Base-by-base conservation (phyloP, 2,329 filamentous ascomycete genomes). In the Ambrosiella beaveri region DNA sequence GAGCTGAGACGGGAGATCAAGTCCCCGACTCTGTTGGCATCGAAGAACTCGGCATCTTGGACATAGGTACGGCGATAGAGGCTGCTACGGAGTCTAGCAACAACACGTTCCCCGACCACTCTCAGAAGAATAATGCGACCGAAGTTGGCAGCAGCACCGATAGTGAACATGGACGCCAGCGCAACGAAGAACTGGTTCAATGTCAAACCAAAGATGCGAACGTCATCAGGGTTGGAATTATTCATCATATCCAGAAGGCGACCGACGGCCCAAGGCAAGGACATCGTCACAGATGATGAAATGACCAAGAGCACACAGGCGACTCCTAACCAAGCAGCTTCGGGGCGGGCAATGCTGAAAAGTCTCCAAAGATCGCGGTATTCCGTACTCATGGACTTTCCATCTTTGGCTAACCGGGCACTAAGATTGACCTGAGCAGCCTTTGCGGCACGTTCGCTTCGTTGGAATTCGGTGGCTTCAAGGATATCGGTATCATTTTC, bases 11-110 rank as follows among this genome's bases (percentile, higher is more conserved):
- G 85, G 41, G 91, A 97, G 66, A 98, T 96, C 64, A 98, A 74
- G 68, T 98, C 93, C 68, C 93, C 93, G 35, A 96, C 90, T 35
- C 93, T 81, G 71, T 98, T 98, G 44, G 93, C 93, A 68, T 98
- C 93, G 67, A 98, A 98, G 73, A 98, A 98, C 66, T 97, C 93
- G 60, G 93, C 93, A 69, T 98, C 93, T 69, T 98, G 93, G n/a
- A 93, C 79, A 65, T 94, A 95, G 0, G 93, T 98, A 63, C 86
- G 82, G 63, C 88, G 82, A 73, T 95, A 98, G 3, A 98, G 80
- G 67, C 88, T 86, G 13, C 90, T 91, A 61, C 93, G 82, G 58
- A 98, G 76, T 64, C 91, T 81, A 9, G 91, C 85, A 57, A 98
- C 93, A 60, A 98, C 93, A 47, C 93, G 80, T 71, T 98, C 93